Evolutionary conservation across 441 rosid genomes (phyloP).

Genomic region (Cnidoscolus chayamansa): DNA sequence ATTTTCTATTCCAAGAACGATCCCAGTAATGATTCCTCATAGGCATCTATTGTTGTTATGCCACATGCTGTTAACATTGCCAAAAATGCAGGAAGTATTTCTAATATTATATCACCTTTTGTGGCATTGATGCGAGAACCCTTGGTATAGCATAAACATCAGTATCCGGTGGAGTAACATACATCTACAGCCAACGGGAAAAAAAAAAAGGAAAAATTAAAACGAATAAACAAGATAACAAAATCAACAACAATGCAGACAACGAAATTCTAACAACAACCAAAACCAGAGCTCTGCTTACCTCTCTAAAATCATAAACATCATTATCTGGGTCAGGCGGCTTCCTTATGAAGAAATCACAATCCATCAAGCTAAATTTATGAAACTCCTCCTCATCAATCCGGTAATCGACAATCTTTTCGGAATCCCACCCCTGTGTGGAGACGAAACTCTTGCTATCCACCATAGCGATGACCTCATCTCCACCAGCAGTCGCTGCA

Average conservation of each 20-base stretch:
- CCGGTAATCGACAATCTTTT: constrained; percentile 76
- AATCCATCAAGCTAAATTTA: constrained; percentile 70
- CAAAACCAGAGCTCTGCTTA: constrained; percentile 17
- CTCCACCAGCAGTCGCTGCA: constrained; percentile 29
- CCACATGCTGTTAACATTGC: background rate
- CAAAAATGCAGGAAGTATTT: background rate
- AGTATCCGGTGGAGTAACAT: constrained; percentile 90
- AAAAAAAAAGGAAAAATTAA: background rate
- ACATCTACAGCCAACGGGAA: constrained; percentile 53
- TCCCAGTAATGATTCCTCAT: background rate
- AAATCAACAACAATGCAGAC: constrained; percentile 16
- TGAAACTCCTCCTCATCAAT: constrained; percentile 90
- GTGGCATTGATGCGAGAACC: constrained; percentile 90
- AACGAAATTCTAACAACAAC: background rate
- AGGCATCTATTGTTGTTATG: background rate
- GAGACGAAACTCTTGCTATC: constrained; percentile 71
- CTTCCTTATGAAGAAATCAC: constrained; percentile 87
- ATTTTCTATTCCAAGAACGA: constrained; percentile 4
- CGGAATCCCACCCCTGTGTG: constrained; percentile 79
- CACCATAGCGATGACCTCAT: constrained; percentile 59
- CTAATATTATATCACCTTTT: constrained; percentile 46
- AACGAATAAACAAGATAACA: background rate
- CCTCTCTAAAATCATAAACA: constrained; percentile 95
- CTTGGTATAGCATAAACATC: constrained; percentile 81
- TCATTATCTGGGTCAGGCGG: constrained; percentile 91